Evolutionary conservation across 2,329 filamentous ascomycete species (phyloP).

Genomic region (Ascochyta fabae): DNA sequence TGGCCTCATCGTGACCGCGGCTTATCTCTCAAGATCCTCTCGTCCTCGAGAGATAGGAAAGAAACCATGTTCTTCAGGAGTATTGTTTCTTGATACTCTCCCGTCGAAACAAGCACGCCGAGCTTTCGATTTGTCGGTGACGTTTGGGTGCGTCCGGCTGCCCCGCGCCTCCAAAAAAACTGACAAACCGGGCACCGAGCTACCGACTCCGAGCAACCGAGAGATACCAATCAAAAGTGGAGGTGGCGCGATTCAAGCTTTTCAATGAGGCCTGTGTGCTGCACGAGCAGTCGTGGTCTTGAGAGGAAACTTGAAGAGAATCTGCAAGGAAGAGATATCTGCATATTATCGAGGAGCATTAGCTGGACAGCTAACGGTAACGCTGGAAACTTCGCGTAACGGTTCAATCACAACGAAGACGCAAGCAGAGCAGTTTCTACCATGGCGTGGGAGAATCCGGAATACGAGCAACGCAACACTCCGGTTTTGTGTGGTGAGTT

Average conservation of each 20-base stretch:
- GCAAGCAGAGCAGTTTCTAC: no score
- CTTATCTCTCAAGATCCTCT: not conserved
- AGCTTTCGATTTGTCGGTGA: not conserved
- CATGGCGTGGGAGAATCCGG: no score
- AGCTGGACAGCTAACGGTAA: no score
- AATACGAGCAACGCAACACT: no score
- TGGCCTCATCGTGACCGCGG: slow-evolving; percentile 6
- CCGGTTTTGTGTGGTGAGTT: no score
- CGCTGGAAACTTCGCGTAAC: no score
- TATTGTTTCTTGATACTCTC: not conserved
- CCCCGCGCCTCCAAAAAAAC: slow-evolving; percentile 6
- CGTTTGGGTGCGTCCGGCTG: slow-evolving; percentile 7
- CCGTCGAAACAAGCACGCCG: not conserved
- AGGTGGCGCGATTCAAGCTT: not conserved
- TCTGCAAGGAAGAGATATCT: no score
- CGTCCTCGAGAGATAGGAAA: not conserved
- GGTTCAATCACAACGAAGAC: no score
- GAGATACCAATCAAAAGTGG: not conserved
- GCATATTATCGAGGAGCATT: no score
- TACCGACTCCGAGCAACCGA: not conserved
- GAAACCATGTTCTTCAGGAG: not conserved
- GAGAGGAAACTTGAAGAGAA: no score
- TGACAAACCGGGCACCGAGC: slow-evolving; percentile 9
- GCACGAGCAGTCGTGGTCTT: no score
- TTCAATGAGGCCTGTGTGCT: not conserved